Percentiles rank a stretch among this genome's conserved stretches.
phyloP scores from a whole-genome alignment of 345 rosid species.

The Brassica incana region DNA sequence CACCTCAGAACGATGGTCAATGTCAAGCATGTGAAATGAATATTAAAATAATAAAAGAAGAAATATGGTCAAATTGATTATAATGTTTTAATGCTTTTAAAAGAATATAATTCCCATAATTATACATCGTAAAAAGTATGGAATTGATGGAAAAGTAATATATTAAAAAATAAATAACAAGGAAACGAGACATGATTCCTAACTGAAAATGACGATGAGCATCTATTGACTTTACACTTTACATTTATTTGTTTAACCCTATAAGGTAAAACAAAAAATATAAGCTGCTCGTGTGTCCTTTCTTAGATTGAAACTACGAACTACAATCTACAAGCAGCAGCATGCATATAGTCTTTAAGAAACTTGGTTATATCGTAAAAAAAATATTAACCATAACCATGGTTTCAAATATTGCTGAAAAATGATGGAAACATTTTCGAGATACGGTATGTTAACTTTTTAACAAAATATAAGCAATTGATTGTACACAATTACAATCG shows the following conservation, averaged over 20 bases:
- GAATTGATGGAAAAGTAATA: neutral
- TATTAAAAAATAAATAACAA: neutral
- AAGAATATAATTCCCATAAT: neutral
- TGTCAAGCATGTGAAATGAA: neutral
- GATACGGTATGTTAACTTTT: conserved; percentile 6
- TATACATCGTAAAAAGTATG: neutral
- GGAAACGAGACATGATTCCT: neutral
- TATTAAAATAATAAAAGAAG: neutral
- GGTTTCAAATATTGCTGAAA: neutral
- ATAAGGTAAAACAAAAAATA: neutral
- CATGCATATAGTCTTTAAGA: neutral
- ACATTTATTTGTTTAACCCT: neutral
- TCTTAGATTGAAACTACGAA: neutral
- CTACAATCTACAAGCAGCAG: neutral
- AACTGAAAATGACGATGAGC: conserved; percentile 20
- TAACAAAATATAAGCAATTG: neutral
- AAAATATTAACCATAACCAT: neutral
- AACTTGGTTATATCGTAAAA: neutral
- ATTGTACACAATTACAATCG: neutral
- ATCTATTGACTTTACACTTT: conserved; percentile 16
- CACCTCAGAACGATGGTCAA: neutral
- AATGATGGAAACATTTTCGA: neutral
- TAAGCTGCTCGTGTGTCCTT: neutral
- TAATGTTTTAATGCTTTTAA: neutral
- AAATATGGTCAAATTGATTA: neutral